Evolutionary conservation across 768 basidiomycete species (phyloP).

Genomic region (Termitomyces sp.): DNA sequence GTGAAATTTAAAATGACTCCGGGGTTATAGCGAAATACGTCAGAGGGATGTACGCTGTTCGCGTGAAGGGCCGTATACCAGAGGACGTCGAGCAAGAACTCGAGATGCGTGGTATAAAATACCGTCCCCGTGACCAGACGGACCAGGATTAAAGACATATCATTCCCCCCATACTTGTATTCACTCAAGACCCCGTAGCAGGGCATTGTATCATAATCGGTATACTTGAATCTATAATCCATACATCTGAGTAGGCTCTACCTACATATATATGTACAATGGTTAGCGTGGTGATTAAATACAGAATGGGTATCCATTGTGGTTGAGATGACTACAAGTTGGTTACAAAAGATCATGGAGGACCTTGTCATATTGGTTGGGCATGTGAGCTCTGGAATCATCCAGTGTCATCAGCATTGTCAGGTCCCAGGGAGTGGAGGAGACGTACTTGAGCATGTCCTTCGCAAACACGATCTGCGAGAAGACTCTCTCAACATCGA

Average conservation of each 20-base stretch:
- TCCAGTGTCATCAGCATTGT: neutral
- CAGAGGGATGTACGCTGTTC: slow-evolving; percentile 89
- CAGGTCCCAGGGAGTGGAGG: neutral
- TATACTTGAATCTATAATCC: slow-evolving; percentile 9
- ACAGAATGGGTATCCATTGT: slow-evolving; percentile 1
- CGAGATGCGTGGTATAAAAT: slow-evolving; percentile 70
- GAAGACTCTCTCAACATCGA: slow-evolving; percentile 73
- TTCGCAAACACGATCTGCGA: slow-evolving; percentile 74
- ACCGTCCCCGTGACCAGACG: slow-evolving; percentile 78
- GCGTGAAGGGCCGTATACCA: slow-evolving; percentile 79
- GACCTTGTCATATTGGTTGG: slow-evolving; percentile 74
- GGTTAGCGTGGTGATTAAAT: neutral
- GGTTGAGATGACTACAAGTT: neutral
- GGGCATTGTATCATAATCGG: neutral
- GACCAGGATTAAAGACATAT: slow-evolving; percentile 49
- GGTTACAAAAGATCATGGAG: slow-evolving; percentile 62
- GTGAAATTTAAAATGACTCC: neutral
- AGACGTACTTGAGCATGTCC: slow-evolving; percentile 72
- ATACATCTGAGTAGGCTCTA: neutral
- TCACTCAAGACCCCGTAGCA: neutral
- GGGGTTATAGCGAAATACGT: slow-evolving; percentile 73
- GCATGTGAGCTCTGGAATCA: slow-evolving; percentile 61
- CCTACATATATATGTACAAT: neutral
- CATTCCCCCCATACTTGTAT: neutral
- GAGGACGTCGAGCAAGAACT: slow-evolving; percentile 83